Base-by-base conservation (phyloP, 208 protist genomes). In the Acanthamoeba triangularis region DNA sequence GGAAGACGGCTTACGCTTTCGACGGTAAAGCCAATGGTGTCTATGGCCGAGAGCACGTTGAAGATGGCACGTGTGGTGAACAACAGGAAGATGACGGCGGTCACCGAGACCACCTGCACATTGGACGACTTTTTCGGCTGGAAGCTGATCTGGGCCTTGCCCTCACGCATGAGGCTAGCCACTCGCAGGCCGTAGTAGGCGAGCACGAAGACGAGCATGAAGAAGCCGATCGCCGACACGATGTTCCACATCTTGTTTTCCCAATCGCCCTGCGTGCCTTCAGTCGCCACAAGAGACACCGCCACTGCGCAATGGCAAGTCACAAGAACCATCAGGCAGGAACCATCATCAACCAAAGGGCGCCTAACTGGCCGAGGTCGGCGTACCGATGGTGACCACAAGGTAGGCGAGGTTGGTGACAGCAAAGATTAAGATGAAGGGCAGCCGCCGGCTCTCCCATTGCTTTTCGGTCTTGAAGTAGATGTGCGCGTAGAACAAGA, bases 401-500 rank as follows among this genome's bases (percentile, higher is more conserved):
- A 92, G 28, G 85, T 74, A 92, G 49, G 35, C 28, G 37, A 92
- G 54, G 85, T 92, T 92, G 37, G 61, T 72, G 33, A 67, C 23
- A n/a, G 35, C 61, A 11, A 35, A 92, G 16, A 92, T 92, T 4
- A 72, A 30, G 56, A 4, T 33, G 28, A 47, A 92, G 85, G 28
- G 33, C n/a, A 74, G 52, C 52, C 30, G 56, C 25, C 35, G 23
- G 28, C 44, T 44, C 25, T 92, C 52, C 85, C 85, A 92, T 13
- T 74, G 6, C 61, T 65, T 92, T n/a, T 92, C 35, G 56, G 59
- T 92, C 52, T 72, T 65, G n/a, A 47, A 41, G 61, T 92, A 65
- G 25, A 92, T 92, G 33, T 72, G 13, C 23, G 85, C 85, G 85
- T 72, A 92, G 61, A 92, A 92, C n/a, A 92, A 54, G 56, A 92